Percentiles rank a stretch among this genome's conserved stretches.
Conservation (phyloP, 192 early-diverging fungal genomes). For the Backusella parvicylindrica region DNA sequence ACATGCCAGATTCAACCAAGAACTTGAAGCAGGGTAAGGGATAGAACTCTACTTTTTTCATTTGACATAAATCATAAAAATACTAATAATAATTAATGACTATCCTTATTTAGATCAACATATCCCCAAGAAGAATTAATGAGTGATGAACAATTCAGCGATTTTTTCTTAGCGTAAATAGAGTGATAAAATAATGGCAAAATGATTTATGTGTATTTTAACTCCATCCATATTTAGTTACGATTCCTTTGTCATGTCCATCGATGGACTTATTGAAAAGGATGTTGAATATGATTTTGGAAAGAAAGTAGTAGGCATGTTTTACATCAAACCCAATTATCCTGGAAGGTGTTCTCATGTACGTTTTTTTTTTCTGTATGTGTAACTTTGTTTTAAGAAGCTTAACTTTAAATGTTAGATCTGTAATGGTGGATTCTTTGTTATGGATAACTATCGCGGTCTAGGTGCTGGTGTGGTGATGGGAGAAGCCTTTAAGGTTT, state of each 20-base stretch:
- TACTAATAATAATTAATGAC: no score
- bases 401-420: conserved; percentile 42
- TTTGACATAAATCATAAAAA: not conserved
- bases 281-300: conserved; percentile 38
- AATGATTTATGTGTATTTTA: not conserved
- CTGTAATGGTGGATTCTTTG: conserved; percentile 75
- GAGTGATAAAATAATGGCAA: not conserved
- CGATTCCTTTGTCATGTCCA: conserved; percentile 51
- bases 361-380: not conserved
- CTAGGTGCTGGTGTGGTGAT: conserved; percentile 60
- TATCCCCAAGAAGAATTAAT: conserved; percentile 64
- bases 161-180: conserved; percentile 45
- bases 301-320: conserved; percentile 54
- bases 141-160: conserved; percentile 38
- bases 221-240: conserved; percentile 9
- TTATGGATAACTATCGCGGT: conserved; percentile 38
- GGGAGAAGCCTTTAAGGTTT: conserved; percentile 53
- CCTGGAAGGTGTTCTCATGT: conserved; percentile 61
- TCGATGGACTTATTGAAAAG: conserved; percentile 23
- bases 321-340: conserved; percentile 81
- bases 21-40: conserved; percentile 53
- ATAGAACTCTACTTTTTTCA: not conserved
- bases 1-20: conserved; percentile 55
- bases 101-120: conserved; percentile 40
- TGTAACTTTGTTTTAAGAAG: not conserved